Evolutionary conservation across 1,139 yeast genomes (phyloP).

Genomic region (Hyphopichia buzzinii): DNA sequence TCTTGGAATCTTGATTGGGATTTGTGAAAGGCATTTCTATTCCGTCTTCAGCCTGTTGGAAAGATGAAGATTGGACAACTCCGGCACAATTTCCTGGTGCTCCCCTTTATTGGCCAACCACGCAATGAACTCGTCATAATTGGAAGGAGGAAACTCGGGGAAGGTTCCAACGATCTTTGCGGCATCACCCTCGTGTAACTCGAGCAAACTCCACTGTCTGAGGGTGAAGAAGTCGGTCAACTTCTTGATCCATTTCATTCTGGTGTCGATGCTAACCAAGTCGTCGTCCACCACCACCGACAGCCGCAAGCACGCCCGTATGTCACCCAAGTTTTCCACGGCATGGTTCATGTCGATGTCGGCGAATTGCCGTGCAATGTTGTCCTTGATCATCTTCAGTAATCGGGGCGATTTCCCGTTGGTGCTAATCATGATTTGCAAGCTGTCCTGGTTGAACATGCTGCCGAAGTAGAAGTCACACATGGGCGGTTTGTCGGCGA

Average conservation of each 20-base stretch:
- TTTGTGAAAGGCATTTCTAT: too few species aligned
- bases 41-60: too few species aligned
- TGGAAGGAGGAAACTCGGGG: conserved; percentile 43
- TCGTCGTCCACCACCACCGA: conserved; percentile 40
- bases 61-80: too few species aligned
- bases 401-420: conserved; percentile 82
- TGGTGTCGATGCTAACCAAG: conserved; percentile 48
- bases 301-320: conserved; percentile 53
- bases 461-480: conserved; percentile 90
- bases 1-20: too few species aligned
- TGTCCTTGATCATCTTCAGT: conserved; percentile 63
- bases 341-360: conserved; percentile 53
- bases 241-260: conserved; percentile 73
- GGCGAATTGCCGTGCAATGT: conserved; percentile 46
- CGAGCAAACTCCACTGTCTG: conserved; percentile 56
- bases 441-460: conserved; percentile 70
- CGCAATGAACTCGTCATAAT: conserved; percentile 26
- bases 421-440: conserved; percentile 81
- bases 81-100: too few species aligned
- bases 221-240: conserved; percentile 62
- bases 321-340: conserved; percentile 58
- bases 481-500: conserved; percentile 78
- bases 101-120: too few species aligned
- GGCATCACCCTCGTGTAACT: conserved; percentile 18
- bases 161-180: conserved; percentile 32